Conservation (phyloP, 331 rosid species). For the Quercus phellos region DNA sequence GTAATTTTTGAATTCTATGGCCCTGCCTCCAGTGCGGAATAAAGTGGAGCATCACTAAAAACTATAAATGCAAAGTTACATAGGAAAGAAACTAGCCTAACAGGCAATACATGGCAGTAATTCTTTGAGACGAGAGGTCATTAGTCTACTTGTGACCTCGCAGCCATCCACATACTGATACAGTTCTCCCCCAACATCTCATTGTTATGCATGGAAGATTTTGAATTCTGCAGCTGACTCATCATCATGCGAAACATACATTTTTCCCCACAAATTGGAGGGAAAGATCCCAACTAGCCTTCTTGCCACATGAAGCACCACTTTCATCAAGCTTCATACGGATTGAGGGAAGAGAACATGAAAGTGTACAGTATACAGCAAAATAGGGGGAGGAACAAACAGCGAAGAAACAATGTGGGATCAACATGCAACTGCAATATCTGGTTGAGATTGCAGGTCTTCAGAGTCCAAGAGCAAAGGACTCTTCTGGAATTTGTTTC, state of each 20-base stretch:
- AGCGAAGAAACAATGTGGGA: constrained; percentile 15
- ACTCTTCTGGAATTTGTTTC: constrained; percentile 76
- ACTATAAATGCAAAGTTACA: not conserved
- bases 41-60: too few relatives aligned
- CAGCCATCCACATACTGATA: not conserved
- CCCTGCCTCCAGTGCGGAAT: too few relatives aligned
- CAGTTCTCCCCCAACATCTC: not conserved
- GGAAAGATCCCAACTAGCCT: constrained; percentile 7
- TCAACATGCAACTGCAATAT: constrained; percentile 61
- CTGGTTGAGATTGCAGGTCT: constrained; percentile 35
- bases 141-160: not conserved
- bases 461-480: constrained; percentile 59
- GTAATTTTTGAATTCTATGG: too few relatives aligned
- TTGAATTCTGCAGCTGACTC: not conserved
- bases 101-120: not conserved
- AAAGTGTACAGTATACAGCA: not conserved
- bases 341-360: constrained; percentile 6
- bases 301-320: constrained; percentile 2
- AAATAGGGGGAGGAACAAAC: not conserved
- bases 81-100: not conserved
- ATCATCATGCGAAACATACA: not conserved
- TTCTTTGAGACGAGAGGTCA: not conserved
- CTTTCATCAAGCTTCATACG: constrained; percentile 6
- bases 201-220: not conserved
- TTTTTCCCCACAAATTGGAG: constrained; percentile 4